A percentile compares a stretch with the other conserved stretches of the same genome.
Conservation (phyloP, 2,329 filamentous ascomycete genomes). For the Microsporum canis region DNA sequence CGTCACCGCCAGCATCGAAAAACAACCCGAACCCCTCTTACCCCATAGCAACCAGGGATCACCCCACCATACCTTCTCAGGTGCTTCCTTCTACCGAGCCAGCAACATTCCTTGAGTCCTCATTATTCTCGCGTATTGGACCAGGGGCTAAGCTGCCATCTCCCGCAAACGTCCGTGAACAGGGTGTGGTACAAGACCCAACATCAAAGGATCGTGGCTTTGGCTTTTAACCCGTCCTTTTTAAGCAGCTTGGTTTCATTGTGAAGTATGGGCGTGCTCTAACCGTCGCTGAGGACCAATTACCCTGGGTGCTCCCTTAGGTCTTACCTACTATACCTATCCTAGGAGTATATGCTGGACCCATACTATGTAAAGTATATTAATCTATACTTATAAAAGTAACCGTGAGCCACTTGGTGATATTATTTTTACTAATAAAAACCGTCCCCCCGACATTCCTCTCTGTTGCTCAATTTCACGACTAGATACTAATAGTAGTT, state of each 20-base stretch:
- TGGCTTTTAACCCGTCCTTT: slow-evolving; percentile 9
- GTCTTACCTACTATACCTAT: slow-evolving; percentile 22
- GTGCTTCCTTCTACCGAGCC: not conserved
- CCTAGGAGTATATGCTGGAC: slow-evolving; percentile 28
- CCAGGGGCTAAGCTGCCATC: slow-evolving; percentile 1
- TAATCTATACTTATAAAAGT: slow-evolving; percentile 20
- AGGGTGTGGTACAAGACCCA: not conserved
- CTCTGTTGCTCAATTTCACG: slow-evolving; percentile 23
- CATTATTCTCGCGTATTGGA: slow-evolving; percentile 2
- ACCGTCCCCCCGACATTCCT: slow-evolving; percentile 19
- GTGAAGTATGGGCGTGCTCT: slow-evolving; percentile 18
- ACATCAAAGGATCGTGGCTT: not conserved
- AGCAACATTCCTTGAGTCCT: slow-evolving; percentile 2
- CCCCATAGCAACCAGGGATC: not conserved
- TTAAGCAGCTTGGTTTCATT: slow-evolving; percentile 14
- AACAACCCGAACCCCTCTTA: not conserved
- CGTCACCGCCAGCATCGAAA: not conserved
- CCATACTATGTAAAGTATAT: slow-evolving; percentile 17
- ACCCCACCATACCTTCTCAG: not conserved
- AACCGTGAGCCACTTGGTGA: slow-evolving; percentile 16
- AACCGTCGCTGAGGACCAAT: slow-evolving; percentile 15
- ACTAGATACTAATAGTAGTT: slow-evolving; percentile 16
- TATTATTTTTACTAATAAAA: slow-evolving; percentile 15
- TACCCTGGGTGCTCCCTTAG: slow-evolving; percentile 16
- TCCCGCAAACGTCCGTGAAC: slow-evolving; percentile 3